Percentiles rank a stretch among this genome's conserved stretches.
phyloP scores from a whole-genome alignment of 306 rosid species.

The Parietaria judaica region DNA sequence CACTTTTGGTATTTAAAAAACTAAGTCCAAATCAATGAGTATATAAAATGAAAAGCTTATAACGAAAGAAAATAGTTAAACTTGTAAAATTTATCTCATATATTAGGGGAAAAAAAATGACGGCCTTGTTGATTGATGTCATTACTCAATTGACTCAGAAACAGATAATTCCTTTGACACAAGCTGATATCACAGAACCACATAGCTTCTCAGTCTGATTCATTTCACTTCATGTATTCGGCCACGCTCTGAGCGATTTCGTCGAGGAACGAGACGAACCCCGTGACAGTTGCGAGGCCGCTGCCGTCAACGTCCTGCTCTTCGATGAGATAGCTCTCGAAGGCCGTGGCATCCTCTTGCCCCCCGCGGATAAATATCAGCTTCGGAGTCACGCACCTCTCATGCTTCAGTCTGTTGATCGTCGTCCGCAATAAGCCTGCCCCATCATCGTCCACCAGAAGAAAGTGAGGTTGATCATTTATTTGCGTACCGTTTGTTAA shows the following conservation, averaged over 20 bases:
- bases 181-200: no score
- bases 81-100: no score
- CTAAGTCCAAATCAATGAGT: no score
- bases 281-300: conserved; percentile 73
- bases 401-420: conserved; percentile 74
- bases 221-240: conserved; percentile 57
- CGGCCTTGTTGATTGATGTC: no score
- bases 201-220: no score
- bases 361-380: conserved; percentile 83
- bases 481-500: background rate
- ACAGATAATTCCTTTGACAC: no score
- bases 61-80: no score
- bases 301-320: conserved; percentile 94
- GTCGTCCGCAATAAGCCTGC: conserved; percentile 75
- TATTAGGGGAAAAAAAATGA: no score
- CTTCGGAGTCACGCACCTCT: conserved; percentile 89
- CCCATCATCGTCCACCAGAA: conserved; percentile 11
- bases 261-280: conserved; percentile 74
- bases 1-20: no score
- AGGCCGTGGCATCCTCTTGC: conserved; percentile 75
- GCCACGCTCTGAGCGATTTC: conserved; percentile 60
- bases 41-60: no score
- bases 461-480: conserved; percentile 18
- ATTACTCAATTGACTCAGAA: no score
- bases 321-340: conserved; percentile 87